These are phyloP conservation scores for Mycena amicta DNA, from an alignment of 768 basidiomycete species.

Conservation along the genomic window DNA sequence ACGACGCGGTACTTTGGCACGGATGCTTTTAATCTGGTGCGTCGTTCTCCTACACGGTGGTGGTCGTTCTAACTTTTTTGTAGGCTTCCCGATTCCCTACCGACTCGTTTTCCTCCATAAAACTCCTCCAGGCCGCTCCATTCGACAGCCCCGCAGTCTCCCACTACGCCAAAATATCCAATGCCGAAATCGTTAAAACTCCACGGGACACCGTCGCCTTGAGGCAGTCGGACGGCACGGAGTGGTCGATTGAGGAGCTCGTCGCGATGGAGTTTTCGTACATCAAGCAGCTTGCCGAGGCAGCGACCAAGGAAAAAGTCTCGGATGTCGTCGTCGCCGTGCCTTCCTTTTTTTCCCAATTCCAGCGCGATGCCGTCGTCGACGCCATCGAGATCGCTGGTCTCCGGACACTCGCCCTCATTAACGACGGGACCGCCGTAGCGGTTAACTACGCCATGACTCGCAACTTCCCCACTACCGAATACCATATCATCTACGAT, in stretches of 20 bases:
- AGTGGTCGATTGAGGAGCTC: slow-evolving; percentile 88
- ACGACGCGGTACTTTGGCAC: slow-evolving; percentile 86
- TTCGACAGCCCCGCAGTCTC: slow-evolving; percentile 59
- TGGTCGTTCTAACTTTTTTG: slow-evolving; percentile 5
- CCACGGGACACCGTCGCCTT: slow-evolving; percentile 63
- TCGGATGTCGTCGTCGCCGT: slow-evolving; percentile 87
- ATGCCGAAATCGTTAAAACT: slow-evolving; percentile 54
- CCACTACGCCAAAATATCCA: slow-evolving; percentile 60
- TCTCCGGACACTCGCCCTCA: slow-evolving; percentile 76
- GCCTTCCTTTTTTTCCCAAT: slow-evolving; percentile 87
- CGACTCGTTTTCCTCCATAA: slow-evolving; percentile 84
- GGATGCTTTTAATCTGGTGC: slow-evolving; percentile 86
- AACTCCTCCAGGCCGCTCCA: slow-evolving; percentile 77
- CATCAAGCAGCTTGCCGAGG: slow-evolving; percentile 85
- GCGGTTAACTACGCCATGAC: slow-evolving; percentile 99
- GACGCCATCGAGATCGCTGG: slow-evolving; percentile 94
- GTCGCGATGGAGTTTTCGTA: slow-evolving; percentile 94
- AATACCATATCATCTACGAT: slow-evolving; percentile 92
- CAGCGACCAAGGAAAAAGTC: slow-evolving; percentile 72
- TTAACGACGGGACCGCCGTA: slow-evolving; percentile 94
- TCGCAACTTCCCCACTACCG: slow-evolving; percentile 74
- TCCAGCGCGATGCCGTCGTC: slow-evolving; percentile 87
- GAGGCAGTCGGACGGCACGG: slow-evolving; percentile 59
- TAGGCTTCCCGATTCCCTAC: slow-evolving; percentile 92
- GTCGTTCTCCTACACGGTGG: slow-evolving; percentile 32